phyloP scores from a whole-genome alignment of 345 rosid species.

The Citrus mangshanensis region DNA sequence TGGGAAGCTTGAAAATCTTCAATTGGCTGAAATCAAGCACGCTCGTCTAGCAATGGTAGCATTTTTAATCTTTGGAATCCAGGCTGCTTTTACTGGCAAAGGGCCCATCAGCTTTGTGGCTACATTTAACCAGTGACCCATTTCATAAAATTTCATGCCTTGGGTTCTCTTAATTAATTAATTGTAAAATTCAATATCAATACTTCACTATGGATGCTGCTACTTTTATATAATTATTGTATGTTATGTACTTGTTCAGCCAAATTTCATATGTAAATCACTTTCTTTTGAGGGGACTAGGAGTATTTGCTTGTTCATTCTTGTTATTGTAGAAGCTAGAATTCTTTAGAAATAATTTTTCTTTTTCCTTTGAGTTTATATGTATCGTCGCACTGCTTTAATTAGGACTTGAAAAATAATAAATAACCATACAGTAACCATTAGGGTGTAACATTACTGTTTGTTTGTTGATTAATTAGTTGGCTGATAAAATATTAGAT shows the following conservation, averaged over 20 bases:
- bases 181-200: neutral
- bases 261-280: neutral
- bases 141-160: neutral
- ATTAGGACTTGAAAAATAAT: too few species aligned
- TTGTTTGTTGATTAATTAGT: too few species aligned
- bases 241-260: neutral
- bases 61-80: conserved; percentile 68
- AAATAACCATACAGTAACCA: too few species aligned
- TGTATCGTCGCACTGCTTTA: too few species aligned
- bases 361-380: too few species aligned
- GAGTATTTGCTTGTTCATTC: too few species aligned
- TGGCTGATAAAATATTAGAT: too few species aligned
- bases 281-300: too few species aligned
- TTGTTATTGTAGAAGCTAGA: too few species aligned
- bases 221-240: neutral
- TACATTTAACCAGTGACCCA: conserved; percentile 43
- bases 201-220: neutral
- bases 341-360: too few species aligned
- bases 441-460: too few species aligned
- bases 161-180: neutral
- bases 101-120: conserved; percentile 82
- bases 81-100: conserved; percentile 78
- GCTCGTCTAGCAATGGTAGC: conserved; percentile 86
- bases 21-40: conserved; percentile 85
- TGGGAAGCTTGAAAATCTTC: conserved; percentile 54